These are phyloP conservation scores for Backusella australiensis DNA, from an alignment of 192 early-diverging fungal genomes.

Conservation along the genomic window DNA sequence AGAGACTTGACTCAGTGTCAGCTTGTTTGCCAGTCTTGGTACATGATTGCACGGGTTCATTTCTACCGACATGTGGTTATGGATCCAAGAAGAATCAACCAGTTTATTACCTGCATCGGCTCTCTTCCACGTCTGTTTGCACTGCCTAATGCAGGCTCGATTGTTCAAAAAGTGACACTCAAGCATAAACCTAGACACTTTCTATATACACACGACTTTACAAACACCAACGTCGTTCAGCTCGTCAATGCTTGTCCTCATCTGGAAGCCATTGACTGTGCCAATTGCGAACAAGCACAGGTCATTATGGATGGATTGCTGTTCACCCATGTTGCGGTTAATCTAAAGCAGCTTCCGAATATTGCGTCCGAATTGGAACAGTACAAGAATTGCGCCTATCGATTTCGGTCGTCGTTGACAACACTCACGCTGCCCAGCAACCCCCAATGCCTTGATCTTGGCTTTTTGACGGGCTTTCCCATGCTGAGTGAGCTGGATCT, in stretches of 20 bases:
- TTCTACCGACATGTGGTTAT: not conserved
- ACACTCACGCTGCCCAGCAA: not conserved
- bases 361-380: not conserved
- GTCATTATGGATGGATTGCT: not conserved
- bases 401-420: not conserved
- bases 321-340: not conserved
- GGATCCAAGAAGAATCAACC: constrained; percentile 1
- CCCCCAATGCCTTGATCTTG: not conserved
- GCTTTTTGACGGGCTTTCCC: not conserved
- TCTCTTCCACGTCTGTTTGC: not conserved
- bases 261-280: not conserved
- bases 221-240: not conserved
- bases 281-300: not conserved
- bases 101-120: not conserved
- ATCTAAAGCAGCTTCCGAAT: not conserved
- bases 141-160: not conserved
- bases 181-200: not conserved
- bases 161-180: constrained; percentile 2
- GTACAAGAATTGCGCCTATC: constrained; percentile 9
- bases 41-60: not conserved
- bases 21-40: not conserved
- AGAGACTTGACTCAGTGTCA: not conserved
- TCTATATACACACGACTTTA: not conserved
- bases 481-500: not conserved
- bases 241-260: not conserved